phyloP scores from a whole-genome alignment of 1,139 yeast genomes.

The Scheffersomyces stambukii region DNA sequence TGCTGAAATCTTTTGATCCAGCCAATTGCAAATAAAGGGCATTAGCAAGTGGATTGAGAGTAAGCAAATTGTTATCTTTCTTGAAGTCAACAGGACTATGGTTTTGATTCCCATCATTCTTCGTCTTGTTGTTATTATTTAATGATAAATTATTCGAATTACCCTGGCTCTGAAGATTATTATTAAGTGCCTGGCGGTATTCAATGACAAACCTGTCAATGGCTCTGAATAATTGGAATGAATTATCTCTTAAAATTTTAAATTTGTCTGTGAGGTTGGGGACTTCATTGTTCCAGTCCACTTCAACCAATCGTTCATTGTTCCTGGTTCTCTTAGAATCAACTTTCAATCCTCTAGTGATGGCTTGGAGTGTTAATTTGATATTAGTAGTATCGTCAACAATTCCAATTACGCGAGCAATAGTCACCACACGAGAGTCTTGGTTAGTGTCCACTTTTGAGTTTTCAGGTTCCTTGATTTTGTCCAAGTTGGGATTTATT shows the following conservation, averaged over 20 bases:
- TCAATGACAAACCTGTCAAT: slow-evolving; percentile 42
- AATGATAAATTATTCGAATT: slow-evolving; percentile 9
- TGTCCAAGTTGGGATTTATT: slow-evolving; percentile 36
- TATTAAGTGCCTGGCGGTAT: slow-evolving; percentile 28
- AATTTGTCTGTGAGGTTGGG: slow-evolving; percentile 19
- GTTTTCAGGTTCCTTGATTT: slow-evolving; percentile 24
- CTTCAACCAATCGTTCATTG: slow-evolving; percentile 27
- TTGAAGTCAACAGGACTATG: slow-evolving; percentile 1
- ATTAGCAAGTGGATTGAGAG: slow-evolving; percentile 60
- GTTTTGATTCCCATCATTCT: slow-evolving; percentile 6
- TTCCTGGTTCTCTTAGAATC: slow-evolving; percentile 10
- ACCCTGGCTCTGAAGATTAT: slow-evolving; percentile 6
- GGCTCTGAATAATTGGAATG: slow-evolving; percentile 29
- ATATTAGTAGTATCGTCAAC: slow-evolving; percentile 43
- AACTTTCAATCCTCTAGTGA: slow-evolving; percentile 40
- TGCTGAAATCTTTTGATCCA: slow-evolving; percentile 42
- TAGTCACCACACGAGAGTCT: slow-evolving; percentile 31
- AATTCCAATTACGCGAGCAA: slow-evolving; percentile 48
- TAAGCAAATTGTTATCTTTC: slow-evolving; percentile 32
- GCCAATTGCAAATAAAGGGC: slow-evolving; percentile 53
- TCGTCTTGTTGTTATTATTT: slow-evolving; percentile 10
- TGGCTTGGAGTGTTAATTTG: slow-evolving; percentile 50
- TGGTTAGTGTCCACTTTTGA: slow-evolving; percentile 11
- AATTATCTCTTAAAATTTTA: slow-evolving; percentile 20
- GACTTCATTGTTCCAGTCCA: slow-evolving; percentile 24